Evolutionary conservation across 2,329 filamentous ascomycete genomes (phyloP), one percentile per base, ranked within the genome.

Genomic region (Ascochyta viciae-villosae): DNA sequence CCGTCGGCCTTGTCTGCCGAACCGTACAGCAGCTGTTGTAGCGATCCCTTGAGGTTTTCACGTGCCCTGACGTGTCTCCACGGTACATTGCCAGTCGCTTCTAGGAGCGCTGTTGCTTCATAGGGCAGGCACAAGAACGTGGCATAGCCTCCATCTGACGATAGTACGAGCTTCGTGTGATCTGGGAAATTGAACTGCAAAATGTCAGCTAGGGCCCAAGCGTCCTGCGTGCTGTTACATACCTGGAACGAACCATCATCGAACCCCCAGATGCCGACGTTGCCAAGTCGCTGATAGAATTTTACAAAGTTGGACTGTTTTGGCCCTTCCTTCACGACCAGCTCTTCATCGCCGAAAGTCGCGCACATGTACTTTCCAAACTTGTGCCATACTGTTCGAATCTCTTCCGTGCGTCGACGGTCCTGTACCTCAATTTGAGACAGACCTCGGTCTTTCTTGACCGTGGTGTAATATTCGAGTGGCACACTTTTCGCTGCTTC

Each of bases 151-250:
- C 89, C 90, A 27, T 89, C 85, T 1, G 88, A 79, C 54, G 91
- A 90, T 24, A 95, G 78, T 12, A 94, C 88, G 50, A 95, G 85
- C 77, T 95, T 95, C 56, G 91, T 94, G 74, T 95, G 91, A 65
- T 95, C 91, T 2, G 91, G 90, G 74, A 95, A 95, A 77, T 95
- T 94, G 77, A 94, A 90, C 85, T 92, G 62, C 4, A 13, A 5
- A 46, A n/a, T n/a, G 40, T 58, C 24, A 58, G 44, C 35, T 4
- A 2, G 23, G 26, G 47, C 24, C 22, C 3, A 24, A 15, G 2
- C 15, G 5, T 38, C 31, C 34, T 44, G 12, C n/a, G 4, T 31
- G 31, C 23, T 23, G n/a, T n/a, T 38, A 34, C 77, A 63, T 79
- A 88, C 87, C 81, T 90, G 90, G 63, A 93, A 82, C 66, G 91